phyloP scores from a whole-genome alignment of 805 yeast species.

The Metschnikowia bowlesiae region DNA sequence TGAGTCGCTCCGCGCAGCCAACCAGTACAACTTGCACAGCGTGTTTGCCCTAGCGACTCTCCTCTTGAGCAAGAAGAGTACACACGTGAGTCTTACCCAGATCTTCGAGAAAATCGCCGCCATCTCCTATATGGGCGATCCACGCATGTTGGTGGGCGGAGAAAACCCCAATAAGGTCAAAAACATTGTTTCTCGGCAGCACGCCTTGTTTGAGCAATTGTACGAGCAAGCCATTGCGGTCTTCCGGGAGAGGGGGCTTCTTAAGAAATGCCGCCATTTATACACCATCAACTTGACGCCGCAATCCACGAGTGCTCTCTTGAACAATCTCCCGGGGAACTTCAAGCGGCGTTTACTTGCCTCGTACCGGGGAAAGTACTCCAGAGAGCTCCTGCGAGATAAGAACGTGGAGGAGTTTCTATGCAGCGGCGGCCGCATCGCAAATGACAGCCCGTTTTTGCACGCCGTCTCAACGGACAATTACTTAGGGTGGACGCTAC shows the following conservation, averaged over 20 bases:
- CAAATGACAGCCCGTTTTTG: constrained; percentile 24
- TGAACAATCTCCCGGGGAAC: constrained; percentile 10
- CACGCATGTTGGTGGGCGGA: constrained; percentile 78
- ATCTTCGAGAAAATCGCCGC: constrained; percentile 75
- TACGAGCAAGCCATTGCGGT: constrained; percentile 59
- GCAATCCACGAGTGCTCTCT: constrained; percentile 2
- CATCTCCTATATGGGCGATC: constrained; percentile 85
- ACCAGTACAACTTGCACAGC: constrained; percentile 70
- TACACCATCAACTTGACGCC: constrained; percentile 1
- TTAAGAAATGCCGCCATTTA: not conserved
- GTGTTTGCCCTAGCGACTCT: constrained; percentile 70
- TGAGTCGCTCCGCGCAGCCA: constrained; percentile 51
- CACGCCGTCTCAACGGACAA: constrained; percentile 41
- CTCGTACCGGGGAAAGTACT: constrained; percentile 8
- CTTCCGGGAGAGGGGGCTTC: constrained; percentile 2
- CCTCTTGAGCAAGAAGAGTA: constrained; percentile 52
- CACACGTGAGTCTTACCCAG: constrained; percentile 4
- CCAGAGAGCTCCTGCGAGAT: not conserved
- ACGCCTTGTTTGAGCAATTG: constrained; percentile 59
- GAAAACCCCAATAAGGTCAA: constrained; percentile 86
- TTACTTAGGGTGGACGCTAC: constrained; percentile 30
- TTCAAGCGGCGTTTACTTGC: constrained; percentile 9
- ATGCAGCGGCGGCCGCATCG: not conserved
- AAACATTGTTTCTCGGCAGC: constrained; percentile 81
- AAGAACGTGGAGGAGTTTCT: not conserved